Evolutionary conservation across 108 stramenopile species (phyloP).

Genomic region (Cyclotella sp.): DNA sequence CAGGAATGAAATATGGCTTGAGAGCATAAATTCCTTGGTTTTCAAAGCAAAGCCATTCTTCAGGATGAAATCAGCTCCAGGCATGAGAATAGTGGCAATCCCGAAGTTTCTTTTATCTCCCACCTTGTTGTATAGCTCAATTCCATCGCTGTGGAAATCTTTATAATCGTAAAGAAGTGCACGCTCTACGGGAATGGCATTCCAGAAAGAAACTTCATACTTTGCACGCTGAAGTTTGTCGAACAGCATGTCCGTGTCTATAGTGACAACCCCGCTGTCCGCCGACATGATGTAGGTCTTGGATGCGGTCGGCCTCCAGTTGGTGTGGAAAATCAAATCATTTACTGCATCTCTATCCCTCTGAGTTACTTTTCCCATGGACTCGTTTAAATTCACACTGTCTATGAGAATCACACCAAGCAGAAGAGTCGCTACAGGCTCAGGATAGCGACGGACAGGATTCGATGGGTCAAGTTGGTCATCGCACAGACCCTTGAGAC

Average conservation of each 20-base stretch:
- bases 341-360: constrained; percentile 69
- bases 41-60: constrained; percentile 37
- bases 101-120: constrained; percentile 55
- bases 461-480: not conserved
- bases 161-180: constrained; percentile 82
- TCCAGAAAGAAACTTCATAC: constrained; percentile 79
- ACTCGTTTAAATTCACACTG: constrained; percentile 75
- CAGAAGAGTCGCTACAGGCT: constrained; percentile 58
- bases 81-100: constrained; percentile 71
- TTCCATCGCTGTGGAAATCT: constrained; percentile 39
- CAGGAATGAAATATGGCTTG: constrained; percentile 42
- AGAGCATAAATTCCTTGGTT: constrained; percentile 52
- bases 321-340: constrained; percentile 49
- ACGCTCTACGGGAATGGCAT: constrained; percentile 49
- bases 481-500: constrained; percentile 16
- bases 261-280: not conserved
- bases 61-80: constrained; percentile 47
- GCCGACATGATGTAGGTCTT: constrained; percentile 19
- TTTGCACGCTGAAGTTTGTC: constrained; percentile 66
- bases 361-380: constrained; percentile 74
- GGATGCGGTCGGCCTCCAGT: constrained; percentile 48
- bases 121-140: not conserved
- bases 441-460: constrained; percentile 20
- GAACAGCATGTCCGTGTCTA: constrained; percentile 60
- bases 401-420: constrained; percentile 84